Base-by-base conservation (phyloP, 352 stramenopile species). In the Pythium diclinum region DNA sequence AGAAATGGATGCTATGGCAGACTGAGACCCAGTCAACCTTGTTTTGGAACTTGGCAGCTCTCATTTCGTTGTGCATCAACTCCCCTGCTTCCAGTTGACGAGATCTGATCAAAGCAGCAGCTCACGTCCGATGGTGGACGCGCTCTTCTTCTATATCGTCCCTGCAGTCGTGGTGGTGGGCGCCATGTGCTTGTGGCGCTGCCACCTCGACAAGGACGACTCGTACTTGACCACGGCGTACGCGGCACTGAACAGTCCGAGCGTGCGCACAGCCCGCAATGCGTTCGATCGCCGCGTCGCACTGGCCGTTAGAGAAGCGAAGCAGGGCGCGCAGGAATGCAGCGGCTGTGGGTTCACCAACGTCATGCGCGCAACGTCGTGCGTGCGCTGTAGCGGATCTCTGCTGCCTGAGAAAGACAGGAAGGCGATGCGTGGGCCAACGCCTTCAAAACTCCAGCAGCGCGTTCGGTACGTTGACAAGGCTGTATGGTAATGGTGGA, bases 151-250 rank as follows among this genome's bases (percentile, higher is more conserved):
- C 25, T 3, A 3, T 3, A 28, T 28, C 25, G 25, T 28, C 25
- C 25, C 25, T 28, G 25, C 3, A 28, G 25, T 28, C 25, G 25
- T 28, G 25, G 25, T 28, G 25, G 25, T 28, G 25, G 25, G 25
- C 25, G 25, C 25, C 25, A 1, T 28, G 25, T 28, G 25, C 25
- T 28, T 28, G 1, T 28, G 25, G 60, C 74, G 32, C 82, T 14
- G 17, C 74, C 81, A 47, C 86, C 87, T 33, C 73, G 76, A 38
- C 75, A 81, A 13, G 83, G 67, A 13, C 66, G 68, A 9, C 78
- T 88, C 79, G 59, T 83, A 83, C 25, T 71, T 83, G 19, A 68
- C 84, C n/a, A 88, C 62, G 4, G 70, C 74, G 25, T 76, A 11
- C 79, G 79, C 3, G 59, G 61, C 53, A 34, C 61, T 68, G 21